A percentile compares a stretch with the other conserved stretches of the same genome.
These are phyloP conservation scores for Penicillium riverlandense DNA, from an alignment of 495 filamentous ascomycete species.

Conservation along the genomic window DNA sequence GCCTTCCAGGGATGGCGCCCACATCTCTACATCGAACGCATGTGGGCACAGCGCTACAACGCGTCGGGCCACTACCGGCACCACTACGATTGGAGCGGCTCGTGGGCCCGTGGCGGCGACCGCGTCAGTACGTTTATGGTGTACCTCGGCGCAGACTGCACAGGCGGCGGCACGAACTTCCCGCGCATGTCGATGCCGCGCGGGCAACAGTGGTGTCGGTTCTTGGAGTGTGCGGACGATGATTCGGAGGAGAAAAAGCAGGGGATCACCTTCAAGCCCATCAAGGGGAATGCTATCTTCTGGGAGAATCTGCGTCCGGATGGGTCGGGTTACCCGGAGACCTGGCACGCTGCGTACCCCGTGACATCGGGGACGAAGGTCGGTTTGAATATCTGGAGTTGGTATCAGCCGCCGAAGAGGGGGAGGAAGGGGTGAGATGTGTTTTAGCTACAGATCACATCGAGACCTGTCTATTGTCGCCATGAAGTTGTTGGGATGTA, in stretches of 20 bases:
- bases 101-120: constrained; percentile 33
- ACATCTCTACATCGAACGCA: constrained; percentile 52
- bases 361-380: constrained; percentile 63
- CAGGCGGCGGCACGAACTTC: constrained; percentile 58
- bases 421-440: background rate
- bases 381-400: constrained; percentile 76
- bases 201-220: constrained; percentile 47
- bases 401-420: constrained; percentile 34
- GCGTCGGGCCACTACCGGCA: constrained; percentile 49
- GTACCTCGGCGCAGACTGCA: constrained; percentile 50
- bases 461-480: too few relatives aligned
- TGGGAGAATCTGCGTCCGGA: constrained; percentile 64
- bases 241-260: constrained; percentile 10
- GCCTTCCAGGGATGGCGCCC: constrained; percentile 63
- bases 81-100: constrained; percentile 53
- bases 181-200: constrained; percentile 38
- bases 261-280: constrained; percentile 59
- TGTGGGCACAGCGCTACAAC: constrained; percentile 56
- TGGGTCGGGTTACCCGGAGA: constrained; percentile 57
- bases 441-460: too few relatives aligned
- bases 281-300: constrained; percentile 66
- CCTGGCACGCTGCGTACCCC: constrained; percentile 64
- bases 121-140: constrained; percentile 56
- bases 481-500: too few relatives aligned
- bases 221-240: constrained; percentile 49